These are phyloP conservation scores for Penicillium fimorum DNA, from an alignment of 495 filamentous ascomycete species.

Conservation along the genomic window DNA sequence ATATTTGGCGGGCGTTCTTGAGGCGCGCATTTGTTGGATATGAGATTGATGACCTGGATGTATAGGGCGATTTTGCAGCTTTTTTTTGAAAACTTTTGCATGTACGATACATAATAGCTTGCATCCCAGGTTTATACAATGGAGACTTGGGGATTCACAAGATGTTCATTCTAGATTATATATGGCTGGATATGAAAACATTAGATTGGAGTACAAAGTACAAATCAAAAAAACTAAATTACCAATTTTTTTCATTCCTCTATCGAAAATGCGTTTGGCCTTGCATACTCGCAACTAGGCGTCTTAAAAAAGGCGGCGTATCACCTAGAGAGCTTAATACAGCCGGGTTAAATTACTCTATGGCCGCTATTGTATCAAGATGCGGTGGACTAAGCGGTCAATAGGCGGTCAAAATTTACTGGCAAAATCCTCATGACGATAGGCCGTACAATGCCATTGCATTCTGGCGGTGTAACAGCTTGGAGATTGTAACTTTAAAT, in stretches of 20 bases:
- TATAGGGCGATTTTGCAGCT: conserved; percentile 5
- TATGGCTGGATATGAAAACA: background rate
- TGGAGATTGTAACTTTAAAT: background rate
- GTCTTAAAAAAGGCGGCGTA: too few relatives aligned
- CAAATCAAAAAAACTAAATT: background rate
- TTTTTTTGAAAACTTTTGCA: conserved; percentile 9
- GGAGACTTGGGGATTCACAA: background rate
- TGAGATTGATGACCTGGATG: conserved; percentile 56
- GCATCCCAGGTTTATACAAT: background rate
- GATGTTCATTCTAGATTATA: conserved; percentile 1
- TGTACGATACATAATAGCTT: conserved; percentile 6
- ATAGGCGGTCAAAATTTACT: too few relatives aligned
- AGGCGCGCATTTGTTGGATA: conserved; percentile 77
- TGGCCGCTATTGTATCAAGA: too few relatives aligned
- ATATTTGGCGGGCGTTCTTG: conserved; percentile 72
- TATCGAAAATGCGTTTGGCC: too few relatives aligned
- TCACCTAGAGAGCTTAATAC: too few relatives aligned
- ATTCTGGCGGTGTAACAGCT: conserved; percentile 24
- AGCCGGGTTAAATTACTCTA: too few relatives aligned
- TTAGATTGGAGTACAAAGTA: background rate
- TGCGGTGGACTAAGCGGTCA: too few relatives aligned
- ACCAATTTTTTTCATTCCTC: background rate
- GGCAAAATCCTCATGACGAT: too few relatives aligned
- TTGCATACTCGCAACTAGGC: too few relatives aligned
- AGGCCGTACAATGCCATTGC: conserved; percentile 12